Evolutionary conservation across 352 stramenopile species (phyloP).

Genomic region (Pythium folliculosum): DNA sequence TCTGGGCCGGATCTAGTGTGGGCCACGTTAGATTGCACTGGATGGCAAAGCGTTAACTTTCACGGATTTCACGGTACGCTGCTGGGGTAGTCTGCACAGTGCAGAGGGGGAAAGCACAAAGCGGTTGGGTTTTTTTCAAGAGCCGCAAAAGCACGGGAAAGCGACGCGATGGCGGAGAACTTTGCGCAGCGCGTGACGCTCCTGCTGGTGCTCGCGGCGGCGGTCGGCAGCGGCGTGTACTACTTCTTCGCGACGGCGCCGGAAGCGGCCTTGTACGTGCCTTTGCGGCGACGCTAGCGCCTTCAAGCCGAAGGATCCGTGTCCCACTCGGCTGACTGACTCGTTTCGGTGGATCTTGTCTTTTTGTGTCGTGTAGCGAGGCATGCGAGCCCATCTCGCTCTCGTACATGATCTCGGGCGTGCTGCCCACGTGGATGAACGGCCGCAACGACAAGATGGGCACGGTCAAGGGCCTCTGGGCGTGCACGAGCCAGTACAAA

Average conservation of each 20-base stretch:
- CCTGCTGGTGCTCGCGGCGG: conserved; percentile 46
- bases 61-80: too few species aligned
- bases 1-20: too few species aligned
- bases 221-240: conserved; percentile 50
- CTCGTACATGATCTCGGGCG: conserved; percentile 73
- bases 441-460: conserved; percentile 86
- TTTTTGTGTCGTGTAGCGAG: conserved; percentile 29
- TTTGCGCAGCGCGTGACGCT: conserved; percentile 37
- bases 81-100: too few species aligned
- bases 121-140: too few species aligned
- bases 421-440: conserved; percentile 79
- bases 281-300: neutral
- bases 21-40: too few species aligned
- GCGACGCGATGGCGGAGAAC: conserved; percentile 25
- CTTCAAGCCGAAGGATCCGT: too few species aligned
- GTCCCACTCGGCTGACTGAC: too few species aligned
- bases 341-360: neutral
- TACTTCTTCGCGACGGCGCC: conserved; percentile 72
- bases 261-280: conserved; percentile 65
- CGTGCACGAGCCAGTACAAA: conserved; percentile 78
- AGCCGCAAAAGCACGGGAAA: neutral
- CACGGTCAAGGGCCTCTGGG: conserved; percentile 76
- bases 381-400: conserved; percentile 77
- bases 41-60: too few species aligned
- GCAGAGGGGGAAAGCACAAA: too few species aligned